Percentiles rank a stretch among this genome's conserved stretches.
These are phyloP conservation scores for Penicillium canescens DNA, from an alignment of 495 filamentous ascomycete genomes.

Conservation along the genomic window DNA sequence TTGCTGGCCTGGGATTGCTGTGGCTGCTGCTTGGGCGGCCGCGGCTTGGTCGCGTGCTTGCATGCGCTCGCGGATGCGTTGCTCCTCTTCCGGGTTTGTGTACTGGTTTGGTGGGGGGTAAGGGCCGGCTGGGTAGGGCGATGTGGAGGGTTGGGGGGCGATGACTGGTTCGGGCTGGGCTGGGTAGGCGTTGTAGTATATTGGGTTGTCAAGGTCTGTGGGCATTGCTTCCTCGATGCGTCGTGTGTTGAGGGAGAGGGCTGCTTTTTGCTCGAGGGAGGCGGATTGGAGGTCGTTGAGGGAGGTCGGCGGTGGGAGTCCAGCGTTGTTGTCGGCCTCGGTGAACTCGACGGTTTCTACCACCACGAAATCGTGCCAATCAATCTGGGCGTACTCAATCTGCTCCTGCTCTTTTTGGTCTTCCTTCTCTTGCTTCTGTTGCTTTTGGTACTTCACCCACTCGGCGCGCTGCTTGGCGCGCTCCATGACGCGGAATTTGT, in stretches of 20 bases:
- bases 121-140: constrained; percentile 36
- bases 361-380: constrained; percentile 97
- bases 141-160: constrained; percentile 23
- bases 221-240: constrained; percentile 97
- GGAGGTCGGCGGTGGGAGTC: constrained; percentile 85
- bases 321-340: constrained; percentile 81
- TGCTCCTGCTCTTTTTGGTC: constrained; percentile 84
- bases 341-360: constrained; percentile 95
- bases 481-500: constrained; percentile 78
- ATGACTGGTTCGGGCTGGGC: constrained; percentile 28
- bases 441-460: constrained; percentile 80
- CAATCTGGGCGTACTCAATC: constrained; percentile 84
- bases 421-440: constrained; percentile 86
- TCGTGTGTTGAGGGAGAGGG: constrained; percentile 77
- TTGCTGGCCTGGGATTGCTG: constrained; percentile 58
- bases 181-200: constrained; percentile 56
- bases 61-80: constrained; percentile 64
- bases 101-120: constrained; percentile 38
- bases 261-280: constrained; percentile 91
- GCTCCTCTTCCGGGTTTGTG: constrained; percentile 64
- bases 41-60: constrained; percentile 72
- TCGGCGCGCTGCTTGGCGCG: constrained; percentile 82
- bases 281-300: constrained; percentile 89
- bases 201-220: constrained; percentile 63
- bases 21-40: constrained; percentile 75